These are phyloP conservation scores for Metschnikowia baotianmanensis DNA, from an alignment of 805 yeast species.

Conservation along the genomic window DNA sequence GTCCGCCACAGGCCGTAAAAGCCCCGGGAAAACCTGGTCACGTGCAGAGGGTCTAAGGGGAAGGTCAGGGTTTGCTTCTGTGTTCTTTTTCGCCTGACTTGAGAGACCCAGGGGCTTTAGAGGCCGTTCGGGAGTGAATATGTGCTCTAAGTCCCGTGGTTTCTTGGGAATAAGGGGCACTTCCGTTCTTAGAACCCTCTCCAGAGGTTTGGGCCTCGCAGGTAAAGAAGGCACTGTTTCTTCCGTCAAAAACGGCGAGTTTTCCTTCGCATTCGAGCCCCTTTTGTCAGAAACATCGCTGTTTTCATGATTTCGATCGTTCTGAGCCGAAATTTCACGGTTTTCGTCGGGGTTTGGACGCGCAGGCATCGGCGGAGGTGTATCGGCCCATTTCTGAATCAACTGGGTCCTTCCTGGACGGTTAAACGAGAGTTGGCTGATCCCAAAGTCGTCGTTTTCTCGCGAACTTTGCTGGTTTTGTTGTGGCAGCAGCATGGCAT, in stretches of 20 bases:
- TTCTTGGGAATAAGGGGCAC: too few species aligned
- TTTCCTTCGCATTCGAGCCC: too few species aligned
- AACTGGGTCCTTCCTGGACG: slow-evolving; percentile 11
- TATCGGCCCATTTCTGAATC: slow-evolving; percentile 10
- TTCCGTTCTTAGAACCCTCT: too few species aligned
- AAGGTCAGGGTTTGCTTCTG: background rate
- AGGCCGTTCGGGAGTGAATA: too few species aligned
- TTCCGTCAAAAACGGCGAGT: too few species aligned
- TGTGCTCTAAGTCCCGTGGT: too few species aligned
- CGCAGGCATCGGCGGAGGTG: slow-evolving; percentile 18
- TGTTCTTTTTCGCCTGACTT: background rate
- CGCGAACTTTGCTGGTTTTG: slow-evolving; percentile 1
- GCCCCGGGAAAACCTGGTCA: background rate
- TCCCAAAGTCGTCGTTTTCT: slow-evolving; percentile 5
- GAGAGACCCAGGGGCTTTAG: too few species aligned
- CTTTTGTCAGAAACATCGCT: background rate
- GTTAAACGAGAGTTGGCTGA: slow-evolving; percentile 20
- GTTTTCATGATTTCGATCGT: too few species aligned
- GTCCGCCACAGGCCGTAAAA: background rate
- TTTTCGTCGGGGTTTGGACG: slow-evolving; percentile 3
- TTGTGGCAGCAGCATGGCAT: slow-evolving; percentile 23
- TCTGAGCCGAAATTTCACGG: too few species aligned
- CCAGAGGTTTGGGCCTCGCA: background rate
- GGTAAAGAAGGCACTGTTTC: background rate
- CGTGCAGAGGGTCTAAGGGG: background rate